Conservation (phyloP, 345 rosid species). For the Hevea brasiliensis region DNA sequence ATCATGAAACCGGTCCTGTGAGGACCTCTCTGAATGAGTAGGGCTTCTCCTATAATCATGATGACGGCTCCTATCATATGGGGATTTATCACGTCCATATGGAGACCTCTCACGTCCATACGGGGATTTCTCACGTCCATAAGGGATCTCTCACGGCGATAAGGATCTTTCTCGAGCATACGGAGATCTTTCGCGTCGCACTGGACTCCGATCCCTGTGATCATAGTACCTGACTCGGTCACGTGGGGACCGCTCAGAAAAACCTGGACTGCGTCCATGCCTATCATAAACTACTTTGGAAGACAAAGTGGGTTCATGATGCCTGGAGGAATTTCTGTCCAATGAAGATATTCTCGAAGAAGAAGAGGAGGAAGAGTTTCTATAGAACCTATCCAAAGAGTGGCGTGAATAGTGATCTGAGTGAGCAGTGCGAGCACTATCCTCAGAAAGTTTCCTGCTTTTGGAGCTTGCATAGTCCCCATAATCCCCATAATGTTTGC, state of each 20-base stretch:
- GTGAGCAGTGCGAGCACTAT: constrained; percentile 51
- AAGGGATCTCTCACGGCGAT: constrained; percentile 25
- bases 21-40: constrained; percentile 58
- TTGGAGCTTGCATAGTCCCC: constrained; percentile 64
- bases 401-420: constrained; percentile 65
- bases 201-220: constrained; percentile 67
- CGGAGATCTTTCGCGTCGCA: constrained; percentile 52
- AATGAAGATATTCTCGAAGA: constrained; percentile 51
- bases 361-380: constrained; percentile 49
- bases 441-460: constrained; percentile 79
- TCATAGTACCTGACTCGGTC: constrained; percentile 63
- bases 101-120: constrained; percentile 52
- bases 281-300: constrained; percentile 70
- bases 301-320: constrained; percentile 63
- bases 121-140: constrained; percentile 46
- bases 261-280: constrained; percentile 75
- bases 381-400: constrained; percentile 57
- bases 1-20: constrained; percentile 54
- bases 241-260: constrained; percentile 72
- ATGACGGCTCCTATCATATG: constrained; percentile 64
- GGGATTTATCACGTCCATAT: constrained; percentile 60
- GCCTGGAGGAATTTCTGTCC: constrained; percentile 76
- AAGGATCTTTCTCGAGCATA: constrained; percentile 24
- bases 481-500: constrained; percentile 58
- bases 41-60: constrained; percentile 86